Conservation (phyloP, 23 red algal genomes). For the Gracilaria domingensis region DNA sequence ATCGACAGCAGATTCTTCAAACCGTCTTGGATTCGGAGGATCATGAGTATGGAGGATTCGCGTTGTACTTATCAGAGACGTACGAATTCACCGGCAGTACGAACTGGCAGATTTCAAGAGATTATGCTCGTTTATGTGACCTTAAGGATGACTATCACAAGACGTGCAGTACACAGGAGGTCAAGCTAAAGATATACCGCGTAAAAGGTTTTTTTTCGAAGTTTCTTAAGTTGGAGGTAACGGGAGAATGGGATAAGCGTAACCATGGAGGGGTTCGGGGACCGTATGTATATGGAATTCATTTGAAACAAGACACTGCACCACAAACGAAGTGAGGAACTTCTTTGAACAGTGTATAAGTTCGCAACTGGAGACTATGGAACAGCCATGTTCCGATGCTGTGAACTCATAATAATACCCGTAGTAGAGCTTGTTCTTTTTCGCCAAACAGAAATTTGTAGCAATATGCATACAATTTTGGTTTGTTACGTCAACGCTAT, state of each 20-base stretch:
- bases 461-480: not conserved
- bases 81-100: slow-evolving; percentile 94
- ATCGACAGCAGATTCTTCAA: slow-evolving; percentile 63
- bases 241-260: slow-evolving; percentile 97
- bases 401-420: too few species aligned
- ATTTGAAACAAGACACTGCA: slow-evolving; percentile 17
- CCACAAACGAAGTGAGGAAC: not conserved
- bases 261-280: slow-evolving; percentile 97
- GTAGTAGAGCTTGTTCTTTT: not conserved
- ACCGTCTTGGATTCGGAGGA: slow-evolving; percentile 47
- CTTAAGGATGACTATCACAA: slow-evolving; percentile 95
- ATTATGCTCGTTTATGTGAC: slow-evolving; percentile 92
- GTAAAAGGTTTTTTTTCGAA: slow-evolving; percentile 95
- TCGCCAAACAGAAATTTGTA: not conserved
- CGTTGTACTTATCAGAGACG: slow-evolving; percentile 53
- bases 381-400: not conserved
- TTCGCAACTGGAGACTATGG: not conserved
- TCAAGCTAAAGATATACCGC: slow-evolving; percentile 86
- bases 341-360: not conserved
- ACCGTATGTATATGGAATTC: slow-evolving; percentile 94
- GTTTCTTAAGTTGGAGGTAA: slow-evolving; percentile 91
- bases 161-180: slow-evolving; percentile 60
- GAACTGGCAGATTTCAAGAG: slow-evolving; percentile 71
- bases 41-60: slow-evolving; percentile 58
- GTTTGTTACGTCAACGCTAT: not conserved